A percentile compares a stretch with the other conserved stretches of the same genome.
Conservation (phyloP, 768 basidiomycete species). For the Polyporus arcularius region DNA sequence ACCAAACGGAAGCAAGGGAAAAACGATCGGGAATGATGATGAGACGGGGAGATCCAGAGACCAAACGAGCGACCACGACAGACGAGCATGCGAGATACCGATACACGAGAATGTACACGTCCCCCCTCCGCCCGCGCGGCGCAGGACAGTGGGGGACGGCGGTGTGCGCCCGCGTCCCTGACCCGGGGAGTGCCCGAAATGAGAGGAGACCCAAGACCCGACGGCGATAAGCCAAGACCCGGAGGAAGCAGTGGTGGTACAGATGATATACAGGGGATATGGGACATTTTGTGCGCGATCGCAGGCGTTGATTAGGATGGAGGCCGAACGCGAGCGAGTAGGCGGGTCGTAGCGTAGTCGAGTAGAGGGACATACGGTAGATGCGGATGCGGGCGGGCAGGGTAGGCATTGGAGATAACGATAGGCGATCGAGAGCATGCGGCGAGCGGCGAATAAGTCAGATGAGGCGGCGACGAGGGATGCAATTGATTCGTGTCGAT, state of each 20-base stretch:
- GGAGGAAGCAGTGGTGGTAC: constrained; percentile 10
- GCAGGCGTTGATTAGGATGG: constrained; percentile 5
- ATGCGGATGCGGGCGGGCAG: neutral
- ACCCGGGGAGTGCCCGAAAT: neutral
- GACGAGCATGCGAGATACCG: constrained; percentile 9
- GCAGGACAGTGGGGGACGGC: neutral
- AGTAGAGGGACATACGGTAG: constrained; percentile 11
- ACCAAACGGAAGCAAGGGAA: neutral
- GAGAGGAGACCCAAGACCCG: neutral
- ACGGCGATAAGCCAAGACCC: constrained; percentile 1
- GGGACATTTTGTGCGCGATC: constrained; percentile 14
- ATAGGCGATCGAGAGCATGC: constrained; percentile 11
- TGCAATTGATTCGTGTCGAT: neutral
- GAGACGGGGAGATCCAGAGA: neutral
- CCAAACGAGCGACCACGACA: neutral
- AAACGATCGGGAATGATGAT: neutral
- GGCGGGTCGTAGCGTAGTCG: constrained; percentile 18
- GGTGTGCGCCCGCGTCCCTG: neutral
- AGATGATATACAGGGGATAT: constrained; percentile 17
- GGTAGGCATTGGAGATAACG: constrained; percentile 5
- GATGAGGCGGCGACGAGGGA: neutral
- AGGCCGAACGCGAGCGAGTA: neutral
- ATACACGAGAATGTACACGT: constrained; percentile 21
- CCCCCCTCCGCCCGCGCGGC: constrained; percentile 1
- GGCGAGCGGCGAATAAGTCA: constrained; percentile 14